Base-by-base conservation (phyloP, 345 rosid genomes). In the Firmiana major region DNA sequence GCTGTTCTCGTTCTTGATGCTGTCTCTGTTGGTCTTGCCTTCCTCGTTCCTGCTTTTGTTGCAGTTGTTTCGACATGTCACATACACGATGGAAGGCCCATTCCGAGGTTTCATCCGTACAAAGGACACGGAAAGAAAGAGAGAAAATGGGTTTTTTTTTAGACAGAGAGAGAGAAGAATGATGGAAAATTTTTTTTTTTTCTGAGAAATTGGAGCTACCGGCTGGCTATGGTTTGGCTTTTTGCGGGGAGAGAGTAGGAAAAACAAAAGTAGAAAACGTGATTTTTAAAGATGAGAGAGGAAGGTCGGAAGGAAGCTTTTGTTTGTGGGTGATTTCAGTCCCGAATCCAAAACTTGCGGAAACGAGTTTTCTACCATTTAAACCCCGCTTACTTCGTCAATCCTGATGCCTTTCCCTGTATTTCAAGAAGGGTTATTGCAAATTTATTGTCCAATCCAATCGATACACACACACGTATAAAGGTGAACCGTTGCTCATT, bases 1-100 rank as follows among this genome's bases (percentile, higher is more conserved):
- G 43, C 19, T 43, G 24, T 19, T 60, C 53, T 22, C 42, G 53
- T 51, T 11, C 42, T 45, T 70, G 68, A 36, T 57, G 62, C 24
- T 77, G 57, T 11, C 60, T 34, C 28, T 34, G 75, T 71, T 71
- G 40, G 48, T 54, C 21, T 67, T 54, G 66, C 1, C n/a, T 24
- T n/a, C 42, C 24, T 38, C 59, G 42, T 71, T 71, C 75, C 62
- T 51, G 54, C 13, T 64, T 55, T 38, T 51, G 34, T 11, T 65
- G 60, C 68, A 75, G 74, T 38, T 75, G 68, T 51, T 74, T 55
- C 63, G 80, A 67, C 83, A 78, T 78, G 72, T 81, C 74, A 74
- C 72, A 34, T 80, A 59, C 10, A 79, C 46, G 17, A 83, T 45
- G 21, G 80, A 51, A 59, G 65, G 40, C 10, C 45, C 74, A 51